Percentiles rank a stretch among this genome's conserved stretches.
These are phyloP conservation scores for Fomitopsis palustris DNA, from an alignment of 1,284 basidiomycete genomes.

Conservation along the genomic window DNA sequence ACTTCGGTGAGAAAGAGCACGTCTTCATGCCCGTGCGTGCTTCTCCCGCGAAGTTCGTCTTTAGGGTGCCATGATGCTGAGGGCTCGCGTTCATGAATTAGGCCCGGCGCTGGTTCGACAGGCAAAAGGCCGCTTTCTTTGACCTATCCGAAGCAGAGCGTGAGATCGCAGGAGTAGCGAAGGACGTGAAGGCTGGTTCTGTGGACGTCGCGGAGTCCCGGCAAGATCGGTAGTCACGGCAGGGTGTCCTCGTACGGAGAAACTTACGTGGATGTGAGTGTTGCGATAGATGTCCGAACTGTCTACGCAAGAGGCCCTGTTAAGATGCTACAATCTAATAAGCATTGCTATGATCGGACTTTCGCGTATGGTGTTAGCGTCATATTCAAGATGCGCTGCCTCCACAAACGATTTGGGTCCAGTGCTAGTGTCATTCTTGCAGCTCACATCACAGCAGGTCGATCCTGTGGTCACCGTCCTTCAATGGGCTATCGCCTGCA, in stretches of 20 bases:
- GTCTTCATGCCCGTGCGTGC: conserved; percentile 62
- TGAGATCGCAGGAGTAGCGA: conserved; percentile 19
- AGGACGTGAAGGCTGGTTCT: background rate
- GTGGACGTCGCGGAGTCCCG: background rate
- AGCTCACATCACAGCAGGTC: no score
- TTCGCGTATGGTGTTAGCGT: background rate
- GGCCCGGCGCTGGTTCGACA: conserved; percentile 32
- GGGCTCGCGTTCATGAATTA: conserved; percentile 9
- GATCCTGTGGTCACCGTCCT: no score
- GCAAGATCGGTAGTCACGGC: conserved; percentile 1
- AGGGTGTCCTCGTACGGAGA: background rate
- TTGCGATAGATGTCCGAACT: background rate
- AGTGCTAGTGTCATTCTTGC: no score
- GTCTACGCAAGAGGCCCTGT: background rate
- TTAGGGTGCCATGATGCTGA: background rate
- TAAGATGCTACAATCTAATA: background rate
- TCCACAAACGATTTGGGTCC: no score
- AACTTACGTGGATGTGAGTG: conserved; percentile 1
- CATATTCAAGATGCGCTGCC: no score
- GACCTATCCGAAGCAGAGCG: conserved; percentile 32
- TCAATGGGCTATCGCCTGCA: no score
- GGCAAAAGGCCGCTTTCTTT: conserved; percentile 33
- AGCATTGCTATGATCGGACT: background rate
- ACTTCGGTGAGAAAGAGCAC: conserved; percentile 68
- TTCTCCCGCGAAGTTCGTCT: conserved; percentile 1